phyloP scores from a whole-genome alignment of 2,329 filamentous ascomycete genomes.

The Aspergillus bombycis region DNA sequence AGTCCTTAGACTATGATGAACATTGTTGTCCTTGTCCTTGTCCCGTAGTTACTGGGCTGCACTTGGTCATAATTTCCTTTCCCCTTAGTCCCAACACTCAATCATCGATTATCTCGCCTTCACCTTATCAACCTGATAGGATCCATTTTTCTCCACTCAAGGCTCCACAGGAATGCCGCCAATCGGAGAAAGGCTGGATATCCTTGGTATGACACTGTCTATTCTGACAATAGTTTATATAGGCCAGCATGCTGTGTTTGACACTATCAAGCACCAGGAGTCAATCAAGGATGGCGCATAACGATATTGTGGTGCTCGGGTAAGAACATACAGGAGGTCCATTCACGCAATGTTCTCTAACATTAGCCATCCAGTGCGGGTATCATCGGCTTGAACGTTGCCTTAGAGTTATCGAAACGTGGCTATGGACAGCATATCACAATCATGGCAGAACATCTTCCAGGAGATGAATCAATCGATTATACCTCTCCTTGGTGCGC shows the following conservation, averaged over 20 bases:
- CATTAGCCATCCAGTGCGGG: constrained; percentile 8
- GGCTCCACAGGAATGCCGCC: constrained; percentile 13
- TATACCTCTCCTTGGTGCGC: constrained; percentile 49
- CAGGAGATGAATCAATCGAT: constrained; percentile 42
- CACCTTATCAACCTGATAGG: not conserved
- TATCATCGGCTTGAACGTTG: constrained; percentile 15
- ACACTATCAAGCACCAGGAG: not conserved
- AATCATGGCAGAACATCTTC: constrained; percentile 46
- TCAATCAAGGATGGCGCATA: constrained; percentile 1
- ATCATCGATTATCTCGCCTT: not conserved
- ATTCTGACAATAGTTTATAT: not conserved
- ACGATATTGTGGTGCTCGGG: constrained; percentile 8
- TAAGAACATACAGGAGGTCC: not conserved
- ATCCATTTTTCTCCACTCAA: not conserved
- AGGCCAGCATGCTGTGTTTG: not conserved
- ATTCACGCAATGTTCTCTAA: not conserved
- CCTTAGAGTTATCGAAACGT: constrained; percentile 13
- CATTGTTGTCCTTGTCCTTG: not conserved
- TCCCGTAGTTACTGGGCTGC: not conserved
- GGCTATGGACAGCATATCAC: constrained; percentile 27
- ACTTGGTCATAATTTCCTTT: not conserved
- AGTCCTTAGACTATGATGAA: not conserved
- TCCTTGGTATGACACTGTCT: not conserved
- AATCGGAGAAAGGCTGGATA: constrained; percentile 11
- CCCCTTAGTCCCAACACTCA: not conserved